A percentile compares a stretch with the other conserved stretches of the same genome.
phyloP scores from a whole-genome alignment of 495 filamentous ascomycete genomes.

The Aspergillus heteromorphus region DNA sequence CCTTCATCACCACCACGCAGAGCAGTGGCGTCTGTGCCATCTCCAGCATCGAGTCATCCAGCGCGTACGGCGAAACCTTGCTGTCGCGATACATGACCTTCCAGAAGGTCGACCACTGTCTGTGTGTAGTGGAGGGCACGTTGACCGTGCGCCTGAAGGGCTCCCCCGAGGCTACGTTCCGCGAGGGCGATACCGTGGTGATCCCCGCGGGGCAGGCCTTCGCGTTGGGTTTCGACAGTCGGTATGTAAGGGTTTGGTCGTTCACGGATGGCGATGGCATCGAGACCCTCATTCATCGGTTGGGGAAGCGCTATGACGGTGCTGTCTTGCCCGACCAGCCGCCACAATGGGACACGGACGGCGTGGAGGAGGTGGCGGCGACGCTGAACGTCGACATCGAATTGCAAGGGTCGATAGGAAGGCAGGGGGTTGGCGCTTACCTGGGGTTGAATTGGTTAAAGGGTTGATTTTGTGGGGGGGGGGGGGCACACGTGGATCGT shows the following conservation, averaged over 20 bases:
- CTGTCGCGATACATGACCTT: constrained; percentile 34
- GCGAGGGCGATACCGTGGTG: constrained; percentile 39
- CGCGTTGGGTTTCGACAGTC: constrained; percentile 31
- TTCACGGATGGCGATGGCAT: constrained; percentile 42
- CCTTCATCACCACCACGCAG: constrained; percentile 41
- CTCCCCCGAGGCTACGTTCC: constrained; percentile 20
- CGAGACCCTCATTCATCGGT: constrained; percentile 28
- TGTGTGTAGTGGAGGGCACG: constrained; percentile 35
- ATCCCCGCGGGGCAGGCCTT: constrained; percentile 38
- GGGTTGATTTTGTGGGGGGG: background rate
- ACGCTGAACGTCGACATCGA: constrained; percentile 20
- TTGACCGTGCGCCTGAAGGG: constrained; percentile 31
- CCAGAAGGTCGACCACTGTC: constrained; percentile 34
- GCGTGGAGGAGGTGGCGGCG: constrained; percentile 13
- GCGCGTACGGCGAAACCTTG: constrained; percentile 24
- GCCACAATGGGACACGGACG: constrained; percentile 18
- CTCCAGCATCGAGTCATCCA: constrained; percentile 40
- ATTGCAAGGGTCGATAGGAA: background rate
- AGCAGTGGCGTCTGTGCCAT: constrained; percentile 40
- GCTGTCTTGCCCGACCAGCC: constrained; percentile 26
- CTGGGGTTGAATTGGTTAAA: background rate
- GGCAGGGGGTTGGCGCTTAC: background rate
- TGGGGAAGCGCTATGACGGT: constrained; percentile 20
- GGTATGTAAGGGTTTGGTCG: constrained; percentile 37
- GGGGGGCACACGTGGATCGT: background rate